Percentiles rank a stretch among this genome's conserved stretches.
Evolutionary conservation across 2,329 filamentous ascomycete species (phyloP).

Genomic region (Colletotrichum melonis): DNA sequence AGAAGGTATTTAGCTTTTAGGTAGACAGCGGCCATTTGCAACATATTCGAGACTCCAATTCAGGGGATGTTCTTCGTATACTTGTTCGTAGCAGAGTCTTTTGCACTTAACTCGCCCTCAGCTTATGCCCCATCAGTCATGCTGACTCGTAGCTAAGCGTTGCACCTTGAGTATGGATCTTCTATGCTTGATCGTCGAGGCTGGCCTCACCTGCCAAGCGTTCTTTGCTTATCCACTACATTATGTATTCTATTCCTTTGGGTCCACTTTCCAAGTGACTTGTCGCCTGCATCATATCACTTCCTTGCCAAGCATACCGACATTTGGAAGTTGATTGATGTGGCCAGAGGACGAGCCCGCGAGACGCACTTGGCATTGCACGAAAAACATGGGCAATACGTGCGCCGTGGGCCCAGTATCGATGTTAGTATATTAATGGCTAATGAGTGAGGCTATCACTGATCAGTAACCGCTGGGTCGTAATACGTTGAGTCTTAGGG

Average conservation of each 20-base stretch:
- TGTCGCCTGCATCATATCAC: neutral
- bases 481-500: too few species aligned
- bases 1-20: too few species aligned
- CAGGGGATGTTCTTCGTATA: too few species aligned
- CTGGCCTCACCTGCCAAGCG: neutral
- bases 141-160: too few species aligned
- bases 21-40: too few species aligned
- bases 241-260: neutral
- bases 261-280: neutral
- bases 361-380: neutral
- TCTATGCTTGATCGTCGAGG: neutral
- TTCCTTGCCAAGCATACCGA: neutral
- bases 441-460: too few species aligned
- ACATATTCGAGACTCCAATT: too few species aligned
- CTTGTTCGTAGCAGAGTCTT: neutral
- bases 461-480: too few species aligned
- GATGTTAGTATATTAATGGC: neutral
- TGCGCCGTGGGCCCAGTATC: neutral
- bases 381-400: neutral
- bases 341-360: neutral
- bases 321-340: neutral
- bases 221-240: neutral
- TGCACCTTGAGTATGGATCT: neutral
- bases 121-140: neutral
- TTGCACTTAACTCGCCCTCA: neutral